Percentiles rank a stretch among this genome's conserved stretches.
These are phyloP conservation scores for Chamaecrista fasciculata DNA, from an alignment of 306 rosid species.

Conservation along the genomic window DNA sequence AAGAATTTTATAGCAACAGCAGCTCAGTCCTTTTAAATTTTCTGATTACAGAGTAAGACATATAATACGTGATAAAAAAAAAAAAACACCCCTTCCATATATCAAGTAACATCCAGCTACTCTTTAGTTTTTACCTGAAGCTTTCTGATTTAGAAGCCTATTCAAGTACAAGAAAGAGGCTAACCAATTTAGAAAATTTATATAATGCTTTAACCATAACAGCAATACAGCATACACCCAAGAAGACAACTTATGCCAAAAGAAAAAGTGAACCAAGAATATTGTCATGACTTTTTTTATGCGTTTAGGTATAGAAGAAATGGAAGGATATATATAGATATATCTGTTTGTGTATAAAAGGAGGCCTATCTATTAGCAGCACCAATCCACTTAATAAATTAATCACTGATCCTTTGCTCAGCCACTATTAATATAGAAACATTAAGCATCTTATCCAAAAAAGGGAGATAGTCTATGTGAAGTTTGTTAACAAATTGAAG, in stretches of 20 bases:
- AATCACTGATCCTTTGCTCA: neutral
- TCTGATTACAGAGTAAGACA: neutral
- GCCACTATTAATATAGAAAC: neutral
- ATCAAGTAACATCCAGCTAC: neutral
- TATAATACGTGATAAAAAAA: neutral
- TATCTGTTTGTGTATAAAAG: no score
- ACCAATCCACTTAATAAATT: constrained; percentile 10
- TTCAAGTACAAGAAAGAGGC: neutral
- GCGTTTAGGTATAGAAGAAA: neutral
- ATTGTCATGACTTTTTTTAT: neutral
- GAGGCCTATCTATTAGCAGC: constrained; percentile 12
- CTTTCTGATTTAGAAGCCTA: neutral
- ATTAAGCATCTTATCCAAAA: constrained; percentile 20
- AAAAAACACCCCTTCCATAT: neutral
- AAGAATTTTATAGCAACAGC: neutral
- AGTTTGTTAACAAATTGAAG: constrained; percentile 23
- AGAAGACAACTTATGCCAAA: constrained; percentile 2
- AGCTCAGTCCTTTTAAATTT: neutral
- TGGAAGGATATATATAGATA: neutral
- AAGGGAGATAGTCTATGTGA: neutral
- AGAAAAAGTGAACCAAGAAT: neutral
- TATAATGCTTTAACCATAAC: neutral
- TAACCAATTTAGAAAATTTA: neutral
- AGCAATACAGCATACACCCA: neutral
- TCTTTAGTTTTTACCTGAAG: constrained; percentile 12